Base-by-base conservation (phyloP, 306 rosid genomes). In the Cicer yamashitae region DNA sequence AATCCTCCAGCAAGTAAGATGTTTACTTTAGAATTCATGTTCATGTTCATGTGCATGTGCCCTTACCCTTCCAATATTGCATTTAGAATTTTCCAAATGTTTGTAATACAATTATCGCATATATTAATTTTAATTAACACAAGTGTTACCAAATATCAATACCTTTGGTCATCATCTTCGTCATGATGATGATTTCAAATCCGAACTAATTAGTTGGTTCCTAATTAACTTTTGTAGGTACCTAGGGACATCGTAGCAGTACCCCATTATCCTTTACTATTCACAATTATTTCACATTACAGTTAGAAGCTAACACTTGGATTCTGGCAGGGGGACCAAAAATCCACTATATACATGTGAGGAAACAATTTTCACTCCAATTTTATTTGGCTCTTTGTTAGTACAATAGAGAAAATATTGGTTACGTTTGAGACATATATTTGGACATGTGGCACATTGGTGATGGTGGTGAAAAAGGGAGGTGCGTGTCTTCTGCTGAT, bases 281-380 rank as follows among this genome's bases (percentile, higher is more conserved):
- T 63, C 70, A 30, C 37, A 30, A 30, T 25, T 25, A 25, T 25
- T 25, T 25, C 4, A 44, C 39, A 39, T 39, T 74, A 38, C 0
- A 10, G 62, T 74, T 59, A 48, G 88, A 84, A 81, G 70, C 79
- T 38, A 59, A 74, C 63, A 61, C 71, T 77, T 81, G 83, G 63
- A 63, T 54, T 67, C 62, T 53, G 15, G 13, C 52, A 13, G 51
- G 70, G 70, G 82, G 77, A 77, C 84, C 84, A 67, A 44, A 71
- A 52, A 40, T 25, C 77, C 71, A 73, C 34, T 60, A 63, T 7
- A 47, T 7, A 30, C 65, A 59, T 59, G 65, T 34, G 43, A 30
- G 65, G 43, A 7, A 7, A 12, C 6, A 6, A 30, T 6, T 8
- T 6, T 30, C 2, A 12, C 43, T 30, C 43, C 4, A 59, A 57